These are phyloP conservation scores for Halophytophthora polymorphica DNA, from an alignment of 352 stramenopile genomes.

Conservation along the genomic window DNA sequence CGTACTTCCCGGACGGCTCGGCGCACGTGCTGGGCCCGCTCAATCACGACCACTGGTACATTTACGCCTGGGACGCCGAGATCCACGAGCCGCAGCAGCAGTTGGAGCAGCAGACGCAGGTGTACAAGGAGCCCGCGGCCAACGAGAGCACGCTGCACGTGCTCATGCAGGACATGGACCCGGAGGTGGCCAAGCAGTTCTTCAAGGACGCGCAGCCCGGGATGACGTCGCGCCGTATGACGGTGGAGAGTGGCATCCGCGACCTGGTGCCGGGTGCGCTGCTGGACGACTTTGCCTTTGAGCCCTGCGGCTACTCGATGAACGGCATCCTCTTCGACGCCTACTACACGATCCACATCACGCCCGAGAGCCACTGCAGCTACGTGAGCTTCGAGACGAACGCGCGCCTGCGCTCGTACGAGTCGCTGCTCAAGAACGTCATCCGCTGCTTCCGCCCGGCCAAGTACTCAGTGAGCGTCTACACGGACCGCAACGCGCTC, in stretches of 20 bases:
- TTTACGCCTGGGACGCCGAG: slow-evolving; percentile 96
- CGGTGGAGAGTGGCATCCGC: slow-evolving; percentile 92
- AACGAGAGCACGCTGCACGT: slow-evolving; percentile 80
- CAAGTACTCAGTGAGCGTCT: slow-evolving; percentile 97
- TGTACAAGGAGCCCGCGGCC: slow-evolving; percentile 14
- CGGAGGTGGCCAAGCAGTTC: slow-evolving; percentile 78
- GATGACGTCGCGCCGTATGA: slow-evolving; percentile 90
- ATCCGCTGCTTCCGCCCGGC: slow-evolving; percentile 96
- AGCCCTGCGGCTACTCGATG: slow-evolving; percentile 98
- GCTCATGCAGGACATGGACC: slow-evolving; percentile 87
- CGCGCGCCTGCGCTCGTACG: slow-evolving; percentile 76
- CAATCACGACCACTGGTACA: slow-evolving; percentile 99
- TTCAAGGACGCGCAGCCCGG: slow-evolving; percentile 72
- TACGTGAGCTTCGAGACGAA: slow-evolving; percentile 99
- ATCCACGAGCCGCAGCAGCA: slow-evolving; percentile 46
- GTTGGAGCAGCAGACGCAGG: too few relatives aligned
- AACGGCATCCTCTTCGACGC: slow-evolving; percentile 98
- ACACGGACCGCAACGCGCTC: slow-evolving; percentile 86
- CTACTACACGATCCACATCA: slow-evolving; percentile 99
- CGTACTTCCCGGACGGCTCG: slow-evolving; percentile 82
- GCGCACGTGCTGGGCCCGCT: slow-evolving; percentile 91
- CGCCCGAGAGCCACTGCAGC: slow-evolving; percentile 95
- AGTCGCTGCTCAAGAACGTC: slow-evolving; percentile 96
- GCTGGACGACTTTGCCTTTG: slow-evolving; percentile 97
- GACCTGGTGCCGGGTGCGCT: slow-evolving; percentile 92